These are phyloP conservation scores for Xylaria polymorpha DNA, from an alignment of 2,329 filamentous ascomycete genomes.

Conservation along the genomic window DNA sequence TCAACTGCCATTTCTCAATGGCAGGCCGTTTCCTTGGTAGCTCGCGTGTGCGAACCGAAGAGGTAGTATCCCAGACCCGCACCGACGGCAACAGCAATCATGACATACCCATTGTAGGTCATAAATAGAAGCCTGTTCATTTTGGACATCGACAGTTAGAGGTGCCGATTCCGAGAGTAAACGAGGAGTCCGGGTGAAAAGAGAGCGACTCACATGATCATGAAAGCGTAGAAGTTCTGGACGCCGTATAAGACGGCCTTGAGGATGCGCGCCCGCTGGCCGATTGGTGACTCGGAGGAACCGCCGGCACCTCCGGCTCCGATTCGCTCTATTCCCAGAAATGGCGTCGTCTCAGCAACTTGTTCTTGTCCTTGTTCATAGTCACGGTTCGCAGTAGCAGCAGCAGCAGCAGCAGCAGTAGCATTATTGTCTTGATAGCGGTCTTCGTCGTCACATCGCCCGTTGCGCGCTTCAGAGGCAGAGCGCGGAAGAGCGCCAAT, in stretches of 20 bases:
- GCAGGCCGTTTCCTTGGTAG: constrained; percentile 89
- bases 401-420: constrained; percentile 12
- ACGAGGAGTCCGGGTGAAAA: background rate
- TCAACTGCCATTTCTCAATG: constrained; percentile 65
- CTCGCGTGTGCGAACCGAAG: constrained; percentile 77
- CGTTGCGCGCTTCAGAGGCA: constrained; percentile 22
- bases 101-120: constrained; percentile 99
- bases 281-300: constrained; percentile 57
- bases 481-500: constrained; percentile 30
- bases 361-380: constrained; percentile 48
- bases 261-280: constrained; percentile 77
- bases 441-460: constrained; percentile 5
- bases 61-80: constrained; percentile 88
- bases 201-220: constrained; percentile 86
- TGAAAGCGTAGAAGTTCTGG: constrained; percentile 98
- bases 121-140: constrained; percentile 88
- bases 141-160: background rate
- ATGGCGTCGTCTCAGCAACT: constrained; percentile 72
- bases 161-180: background rate
- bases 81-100: constrained; percentile 89
- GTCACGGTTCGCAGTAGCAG: constrained; percentile 17
- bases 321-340: constrained; percentile 79
- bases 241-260: constrained; percentile 88
- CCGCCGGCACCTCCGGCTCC: constrained; percentile 64
- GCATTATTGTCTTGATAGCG: constrained; percentile 34